phyloP scores from a whole-genome alignment of 1,139 yeast species.

The Blastobotrys elegans region DNA sequence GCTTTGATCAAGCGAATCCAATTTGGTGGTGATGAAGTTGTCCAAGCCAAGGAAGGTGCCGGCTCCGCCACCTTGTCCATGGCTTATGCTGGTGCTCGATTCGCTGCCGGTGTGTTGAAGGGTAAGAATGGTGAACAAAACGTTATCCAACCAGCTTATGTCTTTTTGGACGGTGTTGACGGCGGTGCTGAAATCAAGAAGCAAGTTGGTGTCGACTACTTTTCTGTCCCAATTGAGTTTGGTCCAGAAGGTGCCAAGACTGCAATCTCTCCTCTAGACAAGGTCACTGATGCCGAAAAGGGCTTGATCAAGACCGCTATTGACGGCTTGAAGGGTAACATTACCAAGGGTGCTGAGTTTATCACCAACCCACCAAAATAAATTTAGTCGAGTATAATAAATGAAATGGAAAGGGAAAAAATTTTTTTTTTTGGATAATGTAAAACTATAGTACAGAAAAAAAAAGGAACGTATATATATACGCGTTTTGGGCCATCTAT shows the following conservation, averaged over 20 bases:
- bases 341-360: constrained; percentile 67
- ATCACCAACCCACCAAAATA: not conserved
- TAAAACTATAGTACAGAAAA: too few species aligned
- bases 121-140: constrained; percentile 49
- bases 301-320: constrained; percentile 50
- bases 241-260: constrained; percentile 87
- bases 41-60: constrained; percentile 88
- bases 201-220: constrained; percentile 66
- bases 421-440: not conserved
- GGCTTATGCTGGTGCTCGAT: constrained; percentile 93
- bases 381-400: too few species aligned
- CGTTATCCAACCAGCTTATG: constrained; percentile 57
- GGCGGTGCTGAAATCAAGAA: constrained; percentile 37
- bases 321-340: constrained; percentile 49
- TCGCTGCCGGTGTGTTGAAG: constrained; percentile 44
- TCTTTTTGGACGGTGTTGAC: constrained; percentile 42
- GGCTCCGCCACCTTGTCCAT: constrained; percentile 94
- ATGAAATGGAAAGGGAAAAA: too few species aligned
- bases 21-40: constrained; percentile 97
- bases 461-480: not conserved
- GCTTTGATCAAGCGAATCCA: constrained; percentile 78
- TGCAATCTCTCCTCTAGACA: constrained; percentile 58
- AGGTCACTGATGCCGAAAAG: constrained; percentile 79
- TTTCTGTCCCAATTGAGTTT: constrained; percentile 85
- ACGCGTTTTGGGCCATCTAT: not conserved